A percentile compares a stretch with the other conserved stretches of the same genome.
Evolutionary conservation across 306 rosid species (phyloP).

Genomic region (Glycine tomentella): DNA sequence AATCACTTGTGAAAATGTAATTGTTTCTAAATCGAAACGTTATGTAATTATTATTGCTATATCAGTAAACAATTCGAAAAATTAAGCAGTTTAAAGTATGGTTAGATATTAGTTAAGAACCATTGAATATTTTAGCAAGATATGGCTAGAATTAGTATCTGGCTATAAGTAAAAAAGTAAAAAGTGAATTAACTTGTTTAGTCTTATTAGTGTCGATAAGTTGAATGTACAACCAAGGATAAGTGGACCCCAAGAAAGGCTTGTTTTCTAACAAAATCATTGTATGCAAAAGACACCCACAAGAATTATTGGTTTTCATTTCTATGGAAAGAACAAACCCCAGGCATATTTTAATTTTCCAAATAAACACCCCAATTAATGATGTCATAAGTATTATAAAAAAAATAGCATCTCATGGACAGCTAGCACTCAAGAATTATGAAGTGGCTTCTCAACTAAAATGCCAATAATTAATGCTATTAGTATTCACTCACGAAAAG

Average conservation of each 20-base stretch:
- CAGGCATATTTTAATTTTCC: neutral
- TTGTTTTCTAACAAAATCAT: slow-evolving; percentile 47
- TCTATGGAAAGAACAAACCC: neutral
- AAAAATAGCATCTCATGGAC: slow-evolving; percentile 19
- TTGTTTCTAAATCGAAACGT: neutral
- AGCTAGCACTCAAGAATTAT: slow-evolving; percentile 32
- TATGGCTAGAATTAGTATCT: neutral
- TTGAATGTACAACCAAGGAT: neutral
- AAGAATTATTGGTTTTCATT: neutral
- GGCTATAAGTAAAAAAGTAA: neutral
- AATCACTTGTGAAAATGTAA: neutral
- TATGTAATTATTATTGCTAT: neutral
- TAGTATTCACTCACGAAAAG: neutral
- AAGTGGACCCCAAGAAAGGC: slow-evolving; percentile 49
- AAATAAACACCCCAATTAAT: slow-evolving; percentile 41
- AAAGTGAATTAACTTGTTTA: neutral
- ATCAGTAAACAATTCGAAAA: neutral
- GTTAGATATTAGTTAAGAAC: neutral
- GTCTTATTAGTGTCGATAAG: neutral
- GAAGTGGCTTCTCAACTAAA: slow-evolving; percentile 36
- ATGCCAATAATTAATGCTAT: slow-evolving; percentile 37
- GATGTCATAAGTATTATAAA: slow-evolving; percentile 29
- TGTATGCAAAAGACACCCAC: slow-evolving; percentile 59
- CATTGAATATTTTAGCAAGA: neutral
- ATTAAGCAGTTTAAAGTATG: neutral